These are phyloP conservation scores for Xylaria intraflava DNA, from an alignment of 495 filamentous ascomycete species.

Conservation along the genomic window DNA sequence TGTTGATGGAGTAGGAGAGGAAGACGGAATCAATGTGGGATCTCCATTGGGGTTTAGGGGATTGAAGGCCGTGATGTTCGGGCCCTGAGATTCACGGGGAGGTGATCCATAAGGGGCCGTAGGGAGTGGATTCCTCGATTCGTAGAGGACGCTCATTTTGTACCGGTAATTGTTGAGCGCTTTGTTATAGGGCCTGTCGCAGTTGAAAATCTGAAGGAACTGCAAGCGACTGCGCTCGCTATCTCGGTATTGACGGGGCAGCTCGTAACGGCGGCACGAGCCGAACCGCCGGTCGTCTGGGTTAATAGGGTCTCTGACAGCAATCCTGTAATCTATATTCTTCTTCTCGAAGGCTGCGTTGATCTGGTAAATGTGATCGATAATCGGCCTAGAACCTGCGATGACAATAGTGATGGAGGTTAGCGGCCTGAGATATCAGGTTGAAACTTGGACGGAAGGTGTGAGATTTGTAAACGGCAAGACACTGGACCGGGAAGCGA, in stretches of 20 bases:
- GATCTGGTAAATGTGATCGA: slow-evolving; percentile 10
- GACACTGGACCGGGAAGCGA: background rate
- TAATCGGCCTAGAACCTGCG: slow-evolving; percentile 9
- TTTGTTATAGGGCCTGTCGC: slow-evolving; percentile 14
- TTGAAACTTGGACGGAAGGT: background rate
- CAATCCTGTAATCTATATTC: slow-evolving; percentile 7
- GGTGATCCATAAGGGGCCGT: slow-evolving; percentile 28
- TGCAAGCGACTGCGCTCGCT: slow-evolving; percentile 14
- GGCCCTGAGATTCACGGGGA: slow-evolving; percentile 21
- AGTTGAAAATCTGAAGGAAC: slow-evolving; percentile 19
- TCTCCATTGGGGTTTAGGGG: slow-evolving; percentile 6
- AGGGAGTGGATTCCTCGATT: slow-evolving; percentile 32
- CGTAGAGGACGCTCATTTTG: slow-evolving; percentile 40
- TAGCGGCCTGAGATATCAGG: slow-evolving; percentile 12
- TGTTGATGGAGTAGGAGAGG: slow-evolving; percentile 11
- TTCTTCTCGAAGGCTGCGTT: slow-evolving; percentile 7
- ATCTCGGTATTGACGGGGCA: slow-evolving; percentile 13
- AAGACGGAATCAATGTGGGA: slow-evolving; percentile 12
- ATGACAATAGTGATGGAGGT: background rate
- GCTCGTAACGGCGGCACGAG: slow-evolving; percentile 17
- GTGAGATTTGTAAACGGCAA: background rate
- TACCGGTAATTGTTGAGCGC: slow-evolving; percentile 6
- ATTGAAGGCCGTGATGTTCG: slow-evolving; percentile 12
- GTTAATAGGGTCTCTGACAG: background rate
- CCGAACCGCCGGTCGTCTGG: background rate